Evolutionary conservation across 129 eudicot species (phyloP).

Genomic region (Flaveria brownii): DNA sequence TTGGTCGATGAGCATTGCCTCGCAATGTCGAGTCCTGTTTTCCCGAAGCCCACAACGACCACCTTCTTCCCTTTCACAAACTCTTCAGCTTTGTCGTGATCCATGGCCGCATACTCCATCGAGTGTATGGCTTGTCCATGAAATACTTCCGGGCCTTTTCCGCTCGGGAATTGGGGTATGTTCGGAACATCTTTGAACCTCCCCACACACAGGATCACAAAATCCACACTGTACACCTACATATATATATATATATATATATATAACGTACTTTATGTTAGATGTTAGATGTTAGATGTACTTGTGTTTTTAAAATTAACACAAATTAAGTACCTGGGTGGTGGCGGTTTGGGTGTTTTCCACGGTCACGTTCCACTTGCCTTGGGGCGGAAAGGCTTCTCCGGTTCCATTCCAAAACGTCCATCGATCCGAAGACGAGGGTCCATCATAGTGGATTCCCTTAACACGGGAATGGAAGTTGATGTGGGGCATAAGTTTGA

Average conservation of each 20-base stretch:
- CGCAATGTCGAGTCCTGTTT: slow-evolving; percentile 6
- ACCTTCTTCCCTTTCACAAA: slow-evolving; percentile 14
- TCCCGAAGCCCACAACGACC: slow-evolving; percentile 10
- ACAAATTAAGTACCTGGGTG: background rate
- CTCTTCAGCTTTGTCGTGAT: slow-evolving; percentile 9
- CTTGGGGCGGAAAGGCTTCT: background rate
- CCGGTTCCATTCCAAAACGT: slow-evolving; percentile 1
- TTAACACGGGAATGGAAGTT: slow-evolving; percentile 3
- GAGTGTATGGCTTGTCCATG: background rate
- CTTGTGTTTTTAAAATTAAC: too few relatives aligned
- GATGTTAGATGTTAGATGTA: too few relatives aligned
- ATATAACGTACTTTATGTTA: too few relatives aligned
- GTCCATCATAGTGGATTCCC: background rate
- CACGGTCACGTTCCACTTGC: background rate
- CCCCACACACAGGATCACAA: slow-evolving; percentile 10
- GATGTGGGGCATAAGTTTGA: background rate
- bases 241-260: too few relatives aligned
- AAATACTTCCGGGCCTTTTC: slow-evolving; percentile 7
- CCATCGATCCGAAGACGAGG: background rate
- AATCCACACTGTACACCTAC: slow-evolving; percentile 2
- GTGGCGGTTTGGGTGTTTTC: slow-evolving; percentile 6
- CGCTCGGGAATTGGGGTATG: background rate
- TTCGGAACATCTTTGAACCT: slow-evolving; percentile 14
- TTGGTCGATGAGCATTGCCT: background rate
- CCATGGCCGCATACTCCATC: slow-evolving; percentile 17